Evolutionary conservation across 176 grass and related monocot species (phyloP).

Genomic region (Pontederia paniculata): DNA sequence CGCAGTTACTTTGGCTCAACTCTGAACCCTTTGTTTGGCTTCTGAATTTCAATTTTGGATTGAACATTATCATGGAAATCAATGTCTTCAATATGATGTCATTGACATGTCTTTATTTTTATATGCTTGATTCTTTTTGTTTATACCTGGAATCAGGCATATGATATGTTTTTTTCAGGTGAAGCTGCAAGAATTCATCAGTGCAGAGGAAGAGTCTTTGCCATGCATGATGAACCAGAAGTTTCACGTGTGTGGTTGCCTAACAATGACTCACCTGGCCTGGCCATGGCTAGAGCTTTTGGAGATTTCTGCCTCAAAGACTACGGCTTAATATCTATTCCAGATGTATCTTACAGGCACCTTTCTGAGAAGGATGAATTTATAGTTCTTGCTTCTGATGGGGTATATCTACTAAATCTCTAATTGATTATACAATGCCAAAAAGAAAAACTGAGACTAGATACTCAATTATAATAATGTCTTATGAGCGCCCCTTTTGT

Average conservation of each 20-base stretch:
- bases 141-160: background rate
- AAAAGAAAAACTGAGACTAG: background rate
- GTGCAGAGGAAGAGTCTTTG: slow-evolving; percentile 1
- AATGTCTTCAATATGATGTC: too few species aligned
- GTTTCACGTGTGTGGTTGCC: slow-evolving; percentile 5
- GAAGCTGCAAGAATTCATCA: slow-evolving; percentile 1
- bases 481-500: too few species aligned
- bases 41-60: too few species aligned
- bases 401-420: background rate
- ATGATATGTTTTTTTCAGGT: slow-evolving; percentile 16
- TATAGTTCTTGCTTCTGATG: slow-evolving; percentile 7
- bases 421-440: background rate
- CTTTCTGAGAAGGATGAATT: background rate
- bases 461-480: background rate
- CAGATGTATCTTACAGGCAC: background rate
- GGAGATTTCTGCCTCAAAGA: slow-evolving; percentile 8
- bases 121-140: background rate
- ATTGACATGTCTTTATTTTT: too few species aligned
- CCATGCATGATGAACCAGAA: background rate
- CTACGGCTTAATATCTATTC: slow-evolving; percentile 7
- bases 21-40: too few species aligned
- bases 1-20: too few species aligned
- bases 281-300: slow-evolving; percentile 12
- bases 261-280: background rate
- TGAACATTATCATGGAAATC: too few species aligned